A percentile compares a stretch with the other conserved stretches of the same genome.
These are phyloP conservation scores for Quercus tomentella DNA, from an alignment of 331 rosid genomes.

Conservation along the genomic window DNA sequence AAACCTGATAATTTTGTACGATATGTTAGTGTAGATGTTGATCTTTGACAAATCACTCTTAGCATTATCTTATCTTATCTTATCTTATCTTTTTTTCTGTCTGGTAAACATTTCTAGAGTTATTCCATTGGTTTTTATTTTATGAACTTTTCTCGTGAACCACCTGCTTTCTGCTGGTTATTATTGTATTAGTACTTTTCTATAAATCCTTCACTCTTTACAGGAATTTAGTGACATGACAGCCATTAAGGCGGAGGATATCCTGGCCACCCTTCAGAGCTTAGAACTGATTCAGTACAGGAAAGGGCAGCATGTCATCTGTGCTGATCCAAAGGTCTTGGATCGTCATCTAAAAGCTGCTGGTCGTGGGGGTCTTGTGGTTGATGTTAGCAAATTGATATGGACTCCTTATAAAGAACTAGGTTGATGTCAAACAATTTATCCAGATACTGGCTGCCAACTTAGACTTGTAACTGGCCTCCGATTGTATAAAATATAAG, in stretches of 20 bases:
- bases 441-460: background rate
- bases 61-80: background rate
- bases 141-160: background rate
- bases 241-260: constrained; percentile 91
- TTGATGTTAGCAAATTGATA: constrained; percentile 87
- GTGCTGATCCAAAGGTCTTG: constrained; percentile 95
- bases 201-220: constrained; percentile 7
- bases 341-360: constrained; percentile 99
- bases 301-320: constrained; percentile 96
- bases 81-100: background rate
- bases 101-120: background rate
- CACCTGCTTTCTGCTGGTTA: background rate
- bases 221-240: constrained; percentile 99
- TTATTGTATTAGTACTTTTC: background rate
- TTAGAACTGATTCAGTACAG: constrained; percentile 94
- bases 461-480: background rate
- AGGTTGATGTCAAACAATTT: constrained; percentile 23
- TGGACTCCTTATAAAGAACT: constrained; percentile 99
- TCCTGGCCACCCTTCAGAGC: constrained; percentile 73
- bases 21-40: background rate
- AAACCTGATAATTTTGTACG: background rate
- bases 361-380: constrained; percentile 96
- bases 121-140: background rate
- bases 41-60: background rate
- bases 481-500: constrained; percentile 31